Conservation (phyloP, 257 asterid genomes). For the Jasminum sambac region DNA sequence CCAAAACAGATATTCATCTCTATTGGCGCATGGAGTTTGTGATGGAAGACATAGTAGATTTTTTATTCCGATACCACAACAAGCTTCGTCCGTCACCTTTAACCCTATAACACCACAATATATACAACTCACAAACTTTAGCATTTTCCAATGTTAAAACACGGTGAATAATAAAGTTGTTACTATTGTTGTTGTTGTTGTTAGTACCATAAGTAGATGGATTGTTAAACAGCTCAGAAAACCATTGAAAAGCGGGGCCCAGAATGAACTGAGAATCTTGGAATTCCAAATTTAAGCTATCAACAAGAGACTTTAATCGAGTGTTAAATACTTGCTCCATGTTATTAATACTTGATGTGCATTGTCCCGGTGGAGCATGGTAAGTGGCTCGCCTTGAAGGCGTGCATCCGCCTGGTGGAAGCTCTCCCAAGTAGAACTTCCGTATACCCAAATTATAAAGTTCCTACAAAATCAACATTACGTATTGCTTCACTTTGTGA, state of each 20-base stretch:
- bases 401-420: constrained; percentile 18
- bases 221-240: constrained; percentile 7
- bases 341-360: neutral
- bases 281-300: constrained; percentile 12
- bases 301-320: constrained; percentile 9
- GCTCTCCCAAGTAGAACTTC: constrained; percentile 22
- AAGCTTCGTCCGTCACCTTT: constrained; percentile 36
- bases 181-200: too few relatives aligned
- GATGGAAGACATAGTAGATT: constrained; percentile 28
- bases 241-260: neutral
- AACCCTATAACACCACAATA: constrained; percentile 32
- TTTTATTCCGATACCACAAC: constrained; percentile 33
- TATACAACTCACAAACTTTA: neutral
- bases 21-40: constrained; percentile 32
- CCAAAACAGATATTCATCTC: constrained; percentile 46
- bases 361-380: constrained; percentile 12
- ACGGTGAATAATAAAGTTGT: too few relatives aligned
- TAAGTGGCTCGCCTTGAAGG: neutral
- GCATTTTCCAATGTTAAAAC: neutral
- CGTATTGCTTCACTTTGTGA: too few relatives aligned
- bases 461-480: constrained; percentile 19
- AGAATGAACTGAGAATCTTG: constrained; percentile 13
- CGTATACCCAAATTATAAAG: constrained; percentile 19
- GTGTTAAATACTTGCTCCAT: constrained; percentile 14
- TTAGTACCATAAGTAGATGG: constrained; percentile 24